Base-by-base conservation (phyloP, 176 grass and related monocot species). In the Zea luxurians region DNA sequence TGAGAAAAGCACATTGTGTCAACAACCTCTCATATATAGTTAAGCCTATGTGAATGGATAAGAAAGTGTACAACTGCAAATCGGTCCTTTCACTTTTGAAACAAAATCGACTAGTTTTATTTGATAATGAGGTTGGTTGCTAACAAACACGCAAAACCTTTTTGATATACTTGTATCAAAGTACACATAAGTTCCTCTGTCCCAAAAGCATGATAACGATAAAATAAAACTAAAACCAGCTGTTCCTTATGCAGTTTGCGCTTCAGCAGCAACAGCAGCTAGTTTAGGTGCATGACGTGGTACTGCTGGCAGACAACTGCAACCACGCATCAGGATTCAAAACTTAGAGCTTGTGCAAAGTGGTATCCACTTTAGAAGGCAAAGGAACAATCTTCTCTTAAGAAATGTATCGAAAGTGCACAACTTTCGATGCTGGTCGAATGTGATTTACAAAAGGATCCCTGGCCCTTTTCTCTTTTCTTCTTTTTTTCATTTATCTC, bases 281-380 rank as follows among this genome's bases (percentile, higher is more conserved):
- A 78, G 48, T 2, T 21, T 21, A 10, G 7, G n/a, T 15, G 66
- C 66, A 80, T 85, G 61, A 61, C 17, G 17, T 60, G 68, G 61
- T 7, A 74, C 61, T 60, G 61, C 61, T 60, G 61, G 42, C n/a
- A 63, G 27, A 52, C 48, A 67, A 68, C 41, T 79, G 41, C 68
- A 80, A 60, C 44, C 35, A 47, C 60, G 68, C 48, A 74, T 7
- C 65, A 76, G 76, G 86, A 80, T 88, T 88, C 81, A 88, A 75
- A 88, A 88, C 81, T 84, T 88, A n/a, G 76, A 78, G 62, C 61
- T 88, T 80, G 81, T 88, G 81, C 81, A 88, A 80, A 88, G 81
- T 41, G 78, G 75, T 40, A 13, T 53, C 17, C 81, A 57, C 86
- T 88, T 88, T 84, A 84, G 86, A 83, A 88, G 81, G 76, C 86